Base-by-base conservation (phyloP, 495 filamentous ascomycete species). In the Daldinia bambusicola region DNA sequence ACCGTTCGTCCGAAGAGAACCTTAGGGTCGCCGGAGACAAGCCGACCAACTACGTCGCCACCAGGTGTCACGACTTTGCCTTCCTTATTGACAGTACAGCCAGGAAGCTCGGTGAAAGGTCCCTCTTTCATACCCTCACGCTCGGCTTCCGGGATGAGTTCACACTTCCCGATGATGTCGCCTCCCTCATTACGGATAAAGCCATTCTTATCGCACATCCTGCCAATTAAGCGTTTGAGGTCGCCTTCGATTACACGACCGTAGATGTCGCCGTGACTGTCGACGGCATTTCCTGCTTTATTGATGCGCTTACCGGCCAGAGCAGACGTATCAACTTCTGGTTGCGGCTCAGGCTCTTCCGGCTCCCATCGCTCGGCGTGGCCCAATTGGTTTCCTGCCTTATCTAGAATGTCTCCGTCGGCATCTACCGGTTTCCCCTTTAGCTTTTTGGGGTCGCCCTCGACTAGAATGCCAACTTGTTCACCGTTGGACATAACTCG, bases 241-340 rank as follows among this genome's bases (percentile, higher is more conserved):
- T 93, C 89, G 20, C 93, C 93, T 72, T 93, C 90, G 45, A 89
- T 83, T 8, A 97, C 87, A 18, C 91, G 89, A 22, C 93, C 93
- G 68, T 88, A 89, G 71, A 95, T 90, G 18, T 83, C 83, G n/a
- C 93, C 93, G 31, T 84, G 83, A 26, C 79, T 78, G 74, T 97
- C 93, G 62, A 97, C 93, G 16, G 94, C 87, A 50, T 95, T 94
- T 52, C 93, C 93, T 7, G 84, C 85, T 79, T 95, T 95, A 81
- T 97, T 97, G 75, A 95, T 91, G 4, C 89, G 86, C 84, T 93
- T 93, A 59, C 93, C 93, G 4, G 92, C 92, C 5, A 96, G 83
- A 13, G 85, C 78, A 2, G 90, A 93, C 51, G 88, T 82, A 70
- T 96, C 92, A 3, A 80, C 73, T 64, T 87, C 81, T 79, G 83